phyloP scores from a whole-genome alignment of 768 basidiomycete genomes.

The Leccinum truebloodii region DNA sequence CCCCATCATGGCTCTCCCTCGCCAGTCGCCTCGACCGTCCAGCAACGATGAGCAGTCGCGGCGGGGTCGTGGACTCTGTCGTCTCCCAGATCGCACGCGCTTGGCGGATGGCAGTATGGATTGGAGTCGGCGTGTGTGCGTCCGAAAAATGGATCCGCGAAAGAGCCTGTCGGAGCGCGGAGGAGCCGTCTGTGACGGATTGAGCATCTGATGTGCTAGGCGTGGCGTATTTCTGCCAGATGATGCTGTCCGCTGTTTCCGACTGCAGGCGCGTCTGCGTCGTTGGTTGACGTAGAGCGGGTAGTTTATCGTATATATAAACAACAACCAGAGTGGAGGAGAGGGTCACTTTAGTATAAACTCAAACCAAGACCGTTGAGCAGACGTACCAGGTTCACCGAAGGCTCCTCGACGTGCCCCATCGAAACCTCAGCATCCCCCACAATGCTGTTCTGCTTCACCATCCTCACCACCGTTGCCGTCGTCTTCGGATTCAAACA shows the following conservation, averaged over 20 bases:
- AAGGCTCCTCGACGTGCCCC: background rate
- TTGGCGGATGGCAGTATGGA: conserved; percentile 54
- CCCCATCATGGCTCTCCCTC: conserved; percentile 66
- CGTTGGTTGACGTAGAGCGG: conserved; percentile 55
- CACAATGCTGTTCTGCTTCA: conserved; percentile 36
- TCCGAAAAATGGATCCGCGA: conserved; percentile 65
- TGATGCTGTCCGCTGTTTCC: conserved; percentile 79
- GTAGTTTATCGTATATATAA: conserved; percentile 47
- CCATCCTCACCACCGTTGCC: conserved; percentile 75
- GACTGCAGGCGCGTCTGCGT: conserved; percentile 72
- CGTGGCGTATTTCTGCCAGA: conserved; percentile 65
- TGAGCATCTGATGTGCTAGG: conserved; percentile 7
- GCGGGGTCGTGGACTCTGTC: conserved; percentile 19
- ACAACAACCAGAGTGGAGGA: background rate
- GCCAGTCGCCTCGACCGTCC: conserved; percentile 79
- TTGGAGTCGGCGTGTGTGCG: conserved; percentile 52
- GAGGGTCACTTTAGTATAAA: background rate
- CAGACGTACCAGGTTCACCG: conserved; percentile 11
- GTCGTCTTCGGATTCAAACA: conserved; percentile 65
- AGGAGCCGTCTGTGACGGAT: conserved; percentile 1
- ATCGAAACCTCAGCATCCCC: conserved; percentile 2
- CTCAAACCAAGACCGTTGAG: background rate
- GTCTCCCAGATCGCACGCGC: conserved; percentile 34
- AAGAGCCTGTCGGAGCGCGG: conserved; percentile 37
- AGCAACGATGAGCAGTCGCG: conserved; percentile 58